Conservation (phyloP, 768 basidiomycete species). For the Auriculariales sp. region DNA sequence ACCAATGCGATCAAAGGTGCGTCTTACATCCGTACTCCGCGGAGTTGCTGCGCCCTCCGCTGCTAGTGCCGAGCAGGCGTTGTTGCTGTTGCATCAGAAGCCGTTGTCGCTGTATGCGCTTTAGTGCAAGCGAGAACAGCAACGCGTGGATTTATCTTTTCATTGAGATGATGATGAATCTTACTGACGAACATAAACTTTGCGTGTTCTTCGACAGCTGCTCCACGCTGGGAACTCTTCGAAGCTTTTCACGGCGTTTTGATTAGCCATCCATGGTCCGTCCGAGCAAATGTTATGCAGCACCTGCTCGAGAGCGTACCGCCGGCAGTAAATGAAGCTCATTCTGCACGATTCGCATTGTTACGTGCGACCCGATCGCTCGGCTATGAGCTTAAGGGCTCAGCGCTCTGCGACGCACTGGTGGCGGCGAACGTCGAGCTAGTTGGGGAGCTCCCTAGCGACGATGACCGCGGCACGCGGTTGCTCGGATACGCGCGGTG, state of each 20-base stretch:
- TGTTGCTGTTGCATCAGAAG: too few species aligned
- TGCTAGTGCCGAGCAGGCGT: too few species aligned
- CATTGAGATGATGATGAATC: too few species aligned
- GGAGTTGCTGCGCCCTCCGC: too few species aligned
- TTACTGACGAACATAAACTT: too few species aligned
- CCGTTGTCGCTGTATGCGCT: too few species aligned
- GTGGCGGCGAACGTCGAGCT: conserved; percentile 33
- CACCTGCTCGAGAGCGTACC: conserved; percentile 31
- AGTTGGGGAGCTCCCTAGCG: conserved; percentile 24
- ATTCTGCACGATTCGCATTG: too few species aligned
- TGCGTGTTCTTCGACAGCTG: too few species aligned
- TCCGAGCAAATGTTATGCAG: conserved; percentile 26
- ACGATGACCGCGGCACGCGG: too few species aligned
- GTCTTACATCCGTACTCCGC: too few species aligned
- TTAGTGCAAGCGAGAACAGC: too few species aligned
- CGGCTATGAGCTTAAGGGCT: conserved; percentile 25
- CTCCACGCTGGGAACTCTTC: conserved; percentile 29
- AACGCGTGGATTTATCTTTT: too few species aligned
- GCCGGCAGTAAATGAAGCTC: conserved; percentile 21
- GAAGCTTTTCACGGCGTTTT: conserved; percentile 26
- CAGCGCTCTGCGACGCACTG: conserved; percentile 41
- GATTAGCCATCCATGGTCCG: conserved; percentile 25
- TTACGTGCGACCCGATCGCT: conserved; percentile 24
- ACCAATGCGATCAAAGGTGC: conserved; percentile 59
- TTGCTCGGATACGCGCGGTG: conserved; percentile 28